Evolutionary conservation across 1,139 yeast species (phyloP).

Genomic region (Pichia terricola): DNA sequence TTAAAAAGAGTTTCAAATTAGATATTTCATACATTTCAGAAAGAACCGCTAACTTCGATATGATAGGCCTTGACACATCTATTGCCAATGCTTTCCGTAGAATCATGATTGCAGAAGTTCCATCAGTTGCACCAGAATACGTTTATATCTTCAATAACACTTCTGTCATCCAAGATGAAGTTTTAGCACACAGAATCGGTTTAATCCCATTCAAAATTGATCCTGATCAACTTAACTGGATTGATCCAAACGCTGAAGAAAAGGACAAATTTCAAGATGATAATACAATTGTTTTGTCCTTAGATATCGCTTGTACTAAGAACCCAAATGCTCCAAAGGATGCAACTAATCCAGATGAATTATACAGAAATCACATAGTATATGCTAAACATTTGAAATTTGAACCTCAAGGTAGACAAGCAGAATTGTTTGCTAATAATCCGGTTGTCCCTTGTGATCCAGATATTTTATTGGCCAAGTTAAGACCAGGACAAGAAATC

Average conservation of each 20-base stretch:
- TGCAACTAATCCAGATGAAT: constrained; percentile 57
- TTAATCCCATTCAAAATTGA: constrained; percentile 82
- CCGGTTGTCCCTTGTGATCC: constrained; percentile 82
- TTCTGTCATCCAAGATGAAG: constrained; percentile 94
- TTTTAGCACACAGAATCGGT: constrained; percentile 90
- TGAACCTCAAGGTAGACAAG: constrained; percentile 86
- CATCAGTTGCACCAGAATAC: constrained; percentile 89
- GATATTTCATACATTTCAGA: constrained; percentile 56
- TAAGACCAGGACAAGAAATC: constrained; percentile 96
- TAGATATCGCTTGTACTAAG: constrained; percentile 75
- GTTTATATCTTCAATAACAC: constrained; percentile 89
- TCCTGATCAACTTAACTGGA: constrained; percentile 82
- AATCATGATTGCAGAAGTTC: constrained; percentile 94
- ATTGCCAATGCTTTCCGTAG: constrained; percentile 95
- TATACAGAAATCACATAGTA: constrained; percentile 75
- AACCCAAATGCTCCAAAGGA: constrained; percentile 78
- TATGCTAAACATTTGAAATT: constrained; percentile 84
- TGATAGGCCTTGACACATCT: constrained; percentile 80
- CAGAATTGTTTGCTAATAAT: constrained; percentile 51
- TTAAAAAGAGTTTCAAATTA: constrained; percentile 62
- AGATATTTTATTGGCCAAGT: constrained; percentile 78
- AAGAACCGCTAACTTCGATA: constrained; percentile 76
- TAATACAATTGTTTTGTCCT: constrained; percentile 76
- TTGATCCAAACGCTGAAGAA: constrained; percentile 55
- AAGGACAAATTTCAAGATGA: constrained; percentile 71